Evolutionary conservation across 306 rosid genomes (phyloP), one percentile per base, ranked within the genome.

Genomic region (Cucurbita maxima): DNA sequence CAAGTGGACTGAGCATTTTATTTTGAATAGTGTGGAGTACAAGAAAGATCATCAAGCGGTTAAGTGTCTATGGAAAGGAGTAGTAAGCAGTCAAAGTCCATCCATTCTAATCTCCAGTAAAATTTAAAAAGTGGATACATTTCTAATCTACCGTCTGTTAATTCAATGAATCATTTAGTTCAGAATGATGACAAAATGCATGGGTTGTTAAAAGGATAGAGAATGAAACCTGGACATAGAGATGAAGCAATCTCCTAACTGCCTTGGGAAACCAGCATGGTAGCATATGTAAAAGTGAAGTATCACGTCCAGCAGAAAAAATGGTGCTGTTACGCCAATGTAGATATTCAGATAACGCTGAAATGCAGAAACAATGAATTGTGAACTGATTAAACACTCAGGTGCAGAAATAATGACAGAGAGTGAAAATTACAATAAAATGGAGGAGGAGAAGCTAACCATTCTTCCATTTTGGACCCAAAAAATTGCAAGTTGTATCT

Each of bases 251-350:
- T 82, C 98, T 85, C 51, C 97, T 82, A 52, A 88, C 80, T 43
- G 90, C 84, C 83, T 93, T 90, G 9, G 98, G 90, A 86, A 90
- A 88, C 98, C 97, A 93, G 89, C 92, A 88, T 6, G 96, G 97
- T 62, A 93, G 92, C 97, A 93, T 90, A 82, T 88, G 97, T 47
- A 86, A 77, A 81, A 93, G 97, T 70, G 98, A 93, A 51, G 97
- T 87, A 85, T 93, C 98, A 71, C 77, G 90, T 79, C 88, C 98
- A 34, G 94, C 75, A 55, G 96, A 90, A 81, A 88, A 90, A 82
- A 93, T 90, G 72, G 88, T 82, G 79, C 83, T 86, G 77, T 86
- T 89, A 53, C 92, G 97, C 98, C 97, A 90, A 76, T 70, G 88
- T 72, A 93, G 84, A 81, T 87, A 93, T 50, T 88, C 96, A 10